phyloP scores from a whole-genome alignment of 2,329 filamentous ascomycete genomes.

The Parastagonospora avenae region DNA sequence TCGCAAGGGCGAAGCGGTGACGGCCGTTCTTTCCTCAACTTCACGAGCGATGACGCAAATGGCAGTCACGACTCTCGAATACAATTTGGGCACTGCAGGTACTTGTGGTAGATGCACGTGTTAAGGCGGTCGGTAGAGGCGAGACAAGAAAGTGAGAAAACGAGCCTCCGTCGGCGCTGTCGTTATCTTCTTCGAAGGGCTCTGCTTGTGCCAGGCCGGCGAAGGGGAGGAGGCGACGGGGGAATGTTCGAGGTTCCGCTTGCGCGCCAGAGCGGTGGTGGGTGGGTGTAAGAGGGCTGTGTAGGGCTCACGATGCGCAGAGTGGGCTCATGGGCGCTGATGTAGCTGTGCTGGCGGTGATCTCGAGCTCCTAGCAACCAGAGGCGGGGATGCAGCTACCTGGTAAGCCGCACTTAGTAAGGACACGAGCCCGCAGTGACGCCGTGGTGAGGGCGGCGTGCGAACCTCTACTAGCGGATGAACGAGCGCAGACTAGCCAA shows the following conservation, averaged over 20 bases:
- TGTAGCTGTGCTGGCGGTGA: constrained; percentile 28
- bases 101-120: constrained; percentile 3
- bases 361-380: constrained; percentile 27
- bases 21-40: constrained; percentile 21
- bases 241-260: constrained; percentile 39
- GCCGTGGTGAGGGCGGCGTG: constrained; percentile 7
- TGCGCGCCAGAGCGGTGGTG: constrained; percentile 48
- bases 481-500: constrained; percentile 2
- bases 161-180: constrained; percentile 50
- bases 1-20: constrained; percentile 20
- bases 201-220: constrained; percentile 31
- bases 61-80: constrained; percentile 15
- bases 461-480: too few species aligned
- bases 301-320: constrained; percentile 21
- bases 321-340: constrained; percentile 22
- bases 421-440: constrained; percentile 22
- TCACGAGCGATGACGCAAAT: constrained; percentile 18
- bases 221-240: constrained; percentile 40
- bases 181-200: constrained; percentile 41
- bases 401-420: constrained; percentile 33
- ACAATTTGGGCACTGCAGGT: constrained; percentile 9
- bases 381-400: constrained; percentile 31
- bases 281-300: constrained; percentile 1
- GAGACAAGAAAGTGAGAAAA: constrained; percentile 52
- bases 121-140: constrained; percentile 55